Conservation (phyloP, 176 grass and related monocot genomes). For the Melocanna baccifera region DNA sequence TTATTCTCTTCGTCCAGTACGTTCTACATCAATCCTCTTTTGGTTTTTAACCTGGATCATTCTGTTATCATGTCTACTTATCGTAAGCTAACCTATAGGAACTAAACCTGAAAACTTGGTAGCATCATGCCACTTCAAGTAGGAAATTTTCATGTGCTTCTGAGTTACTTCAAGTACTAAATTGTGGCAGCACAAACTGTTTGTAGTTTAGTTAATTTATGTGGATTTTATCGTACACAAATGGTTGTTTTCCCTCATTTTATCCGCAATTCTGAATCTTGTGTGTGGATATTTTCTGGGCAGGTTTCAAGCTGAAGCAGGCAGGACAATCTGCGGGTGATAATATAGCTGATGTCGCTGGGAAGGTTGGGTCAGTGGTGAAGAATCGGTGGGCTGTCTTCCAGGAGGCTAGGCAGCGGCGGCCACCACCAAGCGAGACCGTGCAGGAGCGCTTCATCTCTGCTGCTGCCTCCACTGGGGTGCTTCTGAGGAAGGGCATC, state of each 20-base stretch:
- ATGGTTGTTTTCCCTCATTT: not conserved
- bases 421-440: conserved; percentile 55
- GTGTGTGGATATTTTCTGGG: not conserved
- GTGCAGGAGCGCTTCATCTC: conserved; percentile 84
- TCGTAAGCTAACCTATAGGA: not conserved
- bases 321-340: conserved; percentile 85
- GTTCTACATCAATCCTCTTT: not conserved
- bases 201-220: not conserved
- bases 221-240: not conserved
- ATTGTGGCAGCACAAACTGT: not conserved
- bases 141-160: not conserved
- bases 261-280: conserved; percentile 6
- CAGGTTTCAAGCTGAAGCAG: conserved; percentile 83
- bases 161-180: conserved; percentile 1
- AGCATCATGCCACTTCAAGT: not conserved
- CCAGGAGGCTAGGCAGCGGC: conserved; percentile 70
- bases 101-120: not conserved
- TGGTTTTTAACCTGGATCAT: not conserved
- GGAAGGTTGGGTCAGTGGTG: conserved; percentile 78
- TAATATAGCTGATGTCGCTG: conserved; percentile 77
- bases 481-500: conserved; percentile 82
- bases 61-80: not conserved
- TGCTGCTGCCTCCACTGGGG: conserved; percentile 73
- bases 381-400: conserved; percentile 78
- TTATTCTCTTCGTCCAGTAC: conserved; percentile 92